Evolutionary conservation across 192 early-diverging fungal species (phyloP).

Genomic region (Podila clonocystis): DNA sequence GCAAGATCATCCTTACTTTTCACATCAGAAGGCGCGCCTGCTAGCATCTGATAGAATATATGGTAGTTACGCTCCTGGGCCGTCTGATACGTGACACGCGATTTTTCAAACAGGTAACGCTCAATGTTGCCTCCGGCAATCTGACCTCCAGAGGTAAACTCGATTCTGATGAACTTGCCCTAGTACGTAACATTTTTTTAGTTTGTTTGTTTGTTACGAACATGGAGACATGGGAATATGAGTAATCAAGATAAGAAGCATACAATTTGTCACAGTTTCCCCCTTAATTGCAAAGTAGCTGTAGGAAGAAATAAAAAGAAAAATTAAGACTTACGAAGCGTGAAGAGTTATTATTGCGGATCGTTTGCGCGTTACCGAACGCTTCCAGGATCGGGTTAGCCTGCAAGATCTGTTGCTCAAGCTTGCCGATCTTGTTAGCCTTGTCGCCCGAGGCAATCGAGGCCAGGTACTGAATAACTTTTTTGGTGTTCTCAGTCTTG

Average conservation of each 20-base stretch:
- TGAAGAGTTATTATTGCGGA: slow-evolving; percentile 98
- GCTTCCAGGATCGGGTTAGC: slow-evolving; percentile 98
- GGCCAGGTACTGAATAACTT: slow-evolving; percentile 97
- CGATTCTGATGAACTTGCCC: slow-evolving; percentile 99
- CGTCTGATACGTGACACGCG: slow-evolving; percentile 93
- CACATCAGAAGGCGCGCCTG: slow-evolving; percentile 76
- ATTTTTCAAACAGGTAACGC: slow-evolving; percentile 97
- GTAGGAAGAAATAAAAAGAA: neutral
- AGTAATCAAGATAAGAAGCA: neutral
- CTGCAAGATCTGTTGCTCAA: slow-evolving; percentile 94
- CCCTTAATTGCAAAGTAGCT: neutral
- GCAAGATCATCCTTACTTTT: slow-evolving; percentile 61
- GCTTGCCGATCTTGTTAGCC: slow-evolving; percentile 58
- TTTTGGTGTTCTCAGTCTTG: slow-evolving; percentile 99
- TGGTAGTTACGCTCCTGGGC: slow-evolving; percentile 96
- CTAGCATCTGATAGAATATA: slow-evolving; percentile 98
- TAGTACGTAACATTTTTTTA: neutral
- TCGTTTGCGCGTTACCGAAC: slow-evolving; percentile 99
- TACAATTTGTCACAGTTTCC: neutral
- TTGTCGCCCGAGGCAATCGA: slow-evolving; percentile 79
- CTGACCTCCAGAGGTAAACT: slow-evolving; percentile 79
- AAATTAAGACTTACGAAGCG: slow-evolving; percentile 83
- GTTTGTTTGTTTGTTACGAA: neutral
- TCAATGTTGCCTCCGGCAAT: slow-evolving; percentile 98
- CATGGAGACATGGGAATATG: neutral